phyloP scores from a whole-genome alignment of 2,329 filamentous ascomycete species.

The Aspergillus alliaceus region DNA sequence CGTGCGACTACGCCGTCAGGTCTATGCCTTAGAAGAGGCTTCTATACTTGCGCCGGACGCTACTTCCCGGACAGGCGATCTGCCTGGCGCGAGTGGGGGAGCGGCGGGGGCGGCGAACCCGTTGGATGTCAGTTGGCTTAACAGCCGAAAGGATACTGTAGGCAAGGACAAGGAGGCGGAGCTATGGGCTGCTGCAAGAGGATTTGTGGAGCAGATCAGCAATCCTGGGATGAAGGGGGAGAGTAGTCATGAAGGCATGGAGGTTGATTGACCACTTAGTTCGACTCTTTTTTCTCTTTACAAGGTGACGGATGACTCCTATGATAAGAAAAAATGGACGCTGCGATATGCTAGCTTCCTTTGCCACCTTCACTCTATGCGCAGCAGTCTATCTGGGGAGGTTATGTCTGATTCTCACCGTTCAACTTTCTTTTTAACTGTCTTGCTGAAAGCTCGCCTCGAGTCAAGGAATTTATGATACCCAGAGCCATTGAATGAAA shows the following conservation, averaged over 20 bases:
- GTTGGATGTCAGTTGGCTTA: slow-evolving; percentile 86
- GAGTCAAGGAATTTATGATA: slow-evolving; percentile 18
- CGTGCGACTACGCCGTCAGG: slow-evolving; percentile 71
- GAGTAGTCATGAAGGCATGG: slow-evolving; percentile 35
- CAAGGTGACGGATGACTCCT: too few species aligned
- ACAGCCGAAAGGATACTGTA: slow-evolving; percentile 78
- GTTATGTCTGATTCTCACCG: neutral
- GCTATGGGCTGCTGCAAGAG: slow-evolving; percentile 65
- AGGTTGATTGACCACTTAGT: slow-evolving; percentile 34
- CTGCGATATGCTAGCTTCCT: neutral
- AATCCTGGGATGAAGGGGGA: slow-evolving; percentile 16
- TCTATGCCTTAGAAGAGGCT: slow-evolving; percentile 78
- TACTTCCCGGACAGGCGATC: slow-evolving; percentile 32
- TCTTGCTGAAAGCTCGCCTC: neutral
- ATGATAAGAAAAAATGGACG: neutral
- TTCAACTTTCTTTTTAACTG: neutral
- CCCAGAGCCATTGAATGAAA: slow-evolving; percentile 12
- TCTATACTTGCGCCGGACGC: slow-evolving; percentile 62
- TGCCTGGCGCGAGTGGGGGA: slow-evolving; percentile 28
- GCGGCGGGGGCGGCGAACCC: slow-evolving; percentile 43
- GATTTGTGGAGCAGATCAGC: slow-evolving; percentile 51
- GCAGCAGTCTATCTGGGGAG: neutral
- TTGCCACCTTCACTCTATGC: neutral
- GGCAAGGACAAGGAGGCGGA: slow-evolving; percentile 82
- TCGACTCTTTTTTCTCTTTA: neutral